Evolutionary conservation across 2,329 filamentous ascomycete species (phyloP).

Genomic region (Anthostomella pinea): DNA sequence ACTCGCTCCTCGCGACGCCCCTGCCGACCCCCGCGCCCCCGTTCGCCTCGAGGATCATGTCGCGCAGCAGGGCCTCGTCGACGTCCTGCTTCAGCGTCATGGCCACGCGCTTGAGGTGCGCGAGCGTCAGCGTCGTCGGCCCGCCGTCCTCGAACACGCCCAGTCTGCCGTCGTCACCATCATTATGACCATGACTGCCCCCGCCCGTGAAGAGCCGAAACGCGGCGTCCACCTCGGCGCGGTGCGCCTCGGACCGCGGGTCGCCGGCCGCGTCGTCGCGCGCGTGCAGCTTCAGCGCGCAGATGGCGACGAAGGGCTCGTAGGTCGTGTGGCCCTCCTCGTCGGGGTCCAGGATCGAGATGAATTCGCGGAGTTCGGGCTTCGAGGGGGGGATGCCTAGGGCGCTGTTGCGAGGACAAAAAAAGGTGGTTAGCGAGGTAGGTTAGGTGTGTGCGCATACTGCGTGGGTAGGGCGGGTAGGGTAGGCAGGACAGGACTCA

Average conservation of each 20-base stretch:
- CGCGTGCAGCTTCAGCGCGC: conserved; percentile 78
- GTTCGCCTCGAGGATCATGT: conserved; percentile 96
- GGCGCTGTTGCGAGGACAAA: conserved; percentile 55
- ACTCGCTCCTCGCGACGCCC: conserved; percentile 76
- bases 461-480: not conserved
- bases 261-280: conserved; percentile 45
- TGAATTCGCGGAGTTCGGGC: conserved; percentile 71
- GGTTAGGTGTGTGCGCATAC: not conserved
- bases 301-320: conserved; percentile 79
- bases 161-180: conserved; percentile 13
- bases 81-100: conserved; percentile 80
- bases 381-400: conserved; percentile 69
- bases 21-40: conserved; percentile 68
- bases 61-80: conserved; percentile 75
- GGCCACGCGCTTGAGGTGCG: conserved; percentile 75
- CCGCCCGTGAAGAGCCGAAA: conserved; percentile 74
- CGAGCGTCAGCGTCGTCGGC: conserved; percentile 66
- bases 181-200: conserved; percentile 19
- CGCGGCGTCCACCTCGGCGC: conserved; percentile 73
- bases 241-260: conserved; percentile 47
- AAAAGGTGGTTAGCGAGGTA: not conserved
- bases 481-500: conserved; percentile 40
- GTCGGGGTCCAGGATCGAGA: conserved; percentile 80
- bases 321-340: conserved; percentile 75
- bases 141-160: conserved; percentile 17